Evolutionary conservation across 2,329 filamentous ascomycete genomes (phyloP).

Genomic region (Exophiala alcalophila): DNA sequence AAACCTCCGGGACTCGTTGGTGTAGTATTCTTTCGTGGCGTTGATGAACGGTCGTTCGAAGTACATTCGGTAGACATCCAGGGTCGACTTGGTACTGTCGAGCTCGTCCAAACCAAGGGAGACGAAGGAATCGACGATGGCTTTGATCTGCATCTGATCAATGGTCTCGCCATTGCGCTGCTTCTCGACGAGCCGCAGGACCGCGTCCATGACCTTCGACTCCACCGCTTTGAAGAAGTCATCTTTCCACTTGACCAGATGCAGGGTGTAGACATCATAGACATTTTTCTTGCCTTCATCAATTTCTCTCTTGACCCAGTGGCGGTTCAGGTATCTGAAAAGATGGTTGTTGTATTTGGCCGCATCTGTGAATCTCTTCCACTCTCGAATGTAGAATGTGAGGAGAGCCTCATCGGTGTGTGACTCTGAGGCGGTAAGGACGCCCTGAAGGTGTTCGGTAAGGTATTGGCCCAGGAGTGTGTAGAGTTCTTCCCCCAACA

Average conservation of each 20-base stretch:
- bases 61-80: slow-evolving; percentile 89
- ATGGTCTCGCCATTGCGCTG: slow-evolving; percentile 97
- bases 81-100: slow-evolving; percentile 87
- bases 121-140: slow-evolving; percentile 93
- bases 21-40: slow-evolving; percentile 81
- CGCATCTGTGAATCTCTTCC: slow-evolving; percentile 90
- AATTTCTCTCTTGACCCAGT: slow-evolving; percentile 99
- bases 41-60: slow-evolving; percentile 91
- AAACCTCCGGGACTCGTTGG: slow-evolving; percentile 88
- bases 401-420: slow-evolving; percentile 89
- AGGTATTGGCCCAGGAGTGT: slow-evolving; percentile 86
- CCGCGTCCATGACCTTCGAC: slow-evolving; percentile 87
- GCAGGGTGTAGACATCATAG: slow-evolving; percentile 95
- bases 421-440: slow-evolving; percentile 69
- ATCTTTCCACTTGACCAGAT: slow-evolving; percentile 91
- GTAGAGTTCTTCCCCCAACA: slow-evolving; percentile 94
- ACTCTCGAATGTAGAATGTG: slow-evolving; percentile 92
- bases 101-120: slow-evolving; percentile 91
- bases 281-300: slow-evolving; percentile 98
- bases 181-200: slow-evolving; percentile 92
- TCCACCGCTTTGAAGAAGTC: slow-evolving; percentile 85
- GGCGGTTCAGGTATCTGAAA: slow-evolving; percentile 91
- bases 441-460: slow-evolving; percentile 67
- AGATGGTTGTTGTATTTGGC: slow-evolving; percentile 97
- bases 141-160: slow-evolving; percentile 94